Base-by-base conservation (phyloP, 1,284 basidiomycete species). In the Papiliotrema terrestris region DNA sequence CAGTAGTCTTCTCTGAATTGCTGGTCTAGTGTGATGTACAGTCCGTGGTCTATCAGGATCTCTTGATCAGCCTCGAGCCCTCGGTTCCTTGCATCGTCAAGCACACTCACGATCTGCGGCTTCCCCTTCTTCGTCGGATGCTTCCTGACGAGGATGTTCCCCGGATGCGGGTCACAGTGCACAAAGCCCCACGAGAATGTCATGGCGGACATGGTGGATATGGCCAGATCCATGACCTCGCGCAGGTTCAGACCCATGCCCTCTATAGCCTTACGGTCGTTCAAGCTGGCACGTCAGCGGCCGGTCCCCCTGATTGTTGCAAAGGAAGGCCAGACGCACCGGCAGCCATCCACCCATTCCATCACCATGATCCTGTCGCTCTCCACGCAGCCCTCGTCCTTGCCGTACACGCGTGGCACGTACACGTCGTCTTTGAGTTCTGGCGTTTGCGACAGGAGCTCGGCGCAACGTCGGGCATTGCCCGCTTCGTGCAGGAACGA, bases 111-210 rank as follows among this genome's bases (percentile, higher is more conserved):
- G 43, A 94, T 81, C 68, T 94, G 88, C 0, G 88, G 84, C n/a
- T 78, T 75, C 13, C 70, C 76, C 1, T 82, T 82, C 32, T 82
- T 77, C 0, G 71, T 65, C 0, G 91, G 89, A 53, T 86, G 81
- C 0, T 86, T 85, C 8, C 91, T 84, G 35, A 93, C 82, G 64
- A 95, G 83, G 57, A 94, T 81, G 76, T 94, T 93, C 1, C 89
- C 91, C 0, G 83, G 83, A 63, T 83, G 77, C 1, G 86, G 86
- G 66, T 79, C 78, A 52, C 76, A 77, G 57, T 88, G 88, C 57
- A 90, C 84, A 81, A 86, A 92, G 5, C 91, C 91, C 87, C 87
- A 94, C 57, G 83, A 83, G 72, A 94, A 95, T 68, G 91, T 91
- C 79, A 92, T 81, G 54, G 89, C 88, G 23, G 89, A 84, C 83